Percentiles rank a stretch among this genome's conserved stretches.
phyloP scores from a whole-genome alignment of 108 stramenopile species.

The Bacterosira constricta region DNA sequence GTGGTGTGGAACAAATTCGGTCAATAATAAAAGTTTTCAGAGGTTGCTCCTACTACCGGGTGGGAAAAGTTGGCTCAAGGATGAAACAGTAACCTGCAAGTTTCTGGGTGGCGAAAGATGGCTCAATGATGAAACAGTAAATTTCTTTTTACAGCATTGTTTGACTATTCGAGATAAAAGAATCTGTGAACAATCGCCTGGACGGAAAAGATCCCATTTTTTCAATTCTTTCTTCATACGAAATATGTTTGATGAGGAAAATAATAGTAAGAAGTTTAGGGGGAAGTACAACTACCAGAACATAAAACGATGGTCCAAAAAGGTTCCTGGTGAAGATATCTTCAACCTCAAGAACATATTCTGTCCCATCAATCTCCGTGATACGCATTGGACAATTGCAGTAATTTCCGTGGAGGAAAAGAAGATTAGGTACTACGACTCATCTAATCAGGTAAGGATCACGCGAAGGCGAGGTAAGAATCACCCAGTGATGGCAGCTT shows the following conservation, averaged over 20 bases:
- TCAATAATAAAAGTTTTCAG: no score
- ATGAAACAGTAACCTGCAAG: slow-evolving; percentile 97
- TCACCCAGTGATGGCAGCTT: slow-evolving; percentile 60
- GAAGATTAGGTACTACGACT: slow-evolving; percentile 78
- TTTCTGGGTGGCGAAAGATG: no score
- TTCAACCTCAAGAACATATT: slow-evolving; percentile 90
- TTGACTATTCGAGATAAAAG: slow-evolving; percentile 77
- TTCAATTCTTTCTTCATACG: slow-evolving; percentile 96
- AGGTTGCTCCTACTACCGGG: no score
- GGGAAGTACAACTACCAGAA: slow-evolving; percentile 88
- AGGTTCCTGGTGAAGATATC: slow-evolving; percentile 88
- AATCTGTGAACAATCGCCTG: slow-evolving; percentile 57
- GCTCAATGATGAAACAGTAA: slow-evolving; percentile 97
- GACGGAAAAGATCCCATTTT: slow-evolving; percentile 78
- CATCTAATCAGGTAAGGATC: no score
- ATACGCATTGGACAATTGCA: slow-evolving; percentile 92
- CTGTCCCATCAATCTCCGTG: slow-evolving; percentile 84
- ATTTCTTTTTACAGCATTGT: slow-evolving; percentile 87
- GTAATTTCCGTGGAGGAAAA: slow-evolving; percentile 88
- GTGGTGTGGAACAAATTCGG: no score
- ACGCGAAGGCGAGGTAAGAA: no score
- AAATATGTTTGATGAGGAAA: slow-evolving; percentile 80
- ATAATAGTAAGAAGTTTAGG: slow-evolving; percentile 33
- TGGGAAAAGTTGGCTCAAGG: slow-evolving; percentile 98
- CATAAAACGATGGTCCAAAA: slow-evolving; percentile 90